These are phyloP conservation scores for Albugo candida DNA, from an alignment of 352 stramenopile genomes.

Conservation along the genomic window DNA sequence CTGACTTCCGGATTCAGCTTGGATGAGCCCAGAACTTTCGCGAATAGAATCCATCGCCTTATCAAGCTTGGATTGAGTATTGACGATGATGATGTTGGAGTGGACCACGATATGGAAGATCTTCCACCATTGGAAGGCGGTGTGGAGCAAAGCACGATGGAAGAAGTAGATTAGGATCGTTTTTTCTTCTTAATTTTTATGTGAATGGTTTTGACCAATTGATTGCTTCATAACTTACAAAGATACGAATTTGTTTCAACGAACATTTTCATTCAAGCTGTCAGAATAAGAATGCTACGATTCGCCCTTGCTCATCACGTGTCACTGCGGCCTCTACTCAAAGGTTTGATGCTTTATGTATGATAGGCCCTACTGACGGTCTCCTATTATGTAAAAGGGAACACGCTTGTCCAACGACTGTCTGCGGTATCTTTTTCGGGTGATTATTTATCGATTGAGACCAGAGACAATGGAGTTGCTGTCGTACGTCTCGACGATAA, in stretches of 20 bases:
- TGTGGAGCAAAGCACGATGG: conserved; percentile 95
- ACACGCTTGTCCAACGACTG: too few species aligned
- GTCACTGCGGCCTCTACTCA: too few species aligned
- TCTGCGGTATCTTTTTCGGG: conserved; percentile 13
- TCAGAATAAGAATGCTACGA: too few species aligned
- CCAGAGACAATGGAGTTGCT: conserved; percentile 71
- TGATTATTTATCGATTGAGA: conserved; percentile 79
- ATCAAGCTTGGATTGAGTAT: conserved; percentile 98
- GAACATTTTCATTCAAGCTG: too few species aligned
- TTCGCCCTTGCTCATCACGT: too few species aligned
- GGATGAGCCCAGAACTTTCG: conserved; percentile 97
- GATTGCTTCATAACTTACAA: too few species aligned
- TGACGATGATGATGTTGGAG: conserved; percentile 93
- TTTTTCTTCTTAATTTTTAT: too few species aligned
- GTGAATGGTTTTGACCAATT: too few species aligned
- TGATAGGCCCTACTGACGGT: too few species aligned
- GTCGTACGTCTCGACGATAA: conserved; percentile 87
- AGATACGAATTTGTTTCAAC: too few species aligned
- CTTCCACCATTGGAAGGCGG: conserved; percentile 91
- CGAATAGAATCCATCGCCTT: conserved; percentile 97
- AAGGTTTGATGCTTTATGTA: too few species aligned
- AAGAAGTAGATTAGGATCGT: conserved; percentile 90
- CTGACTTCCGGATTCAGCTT: conserved; percentile 98
- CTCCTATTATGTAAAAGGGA: too few species aligned
- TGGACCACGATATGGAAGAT: conserved; percentile 90